Evolutionary conservation across 495 filamentous ascomycete genomes (phyloP).

Genomic region (Entonaema liquescens): DNA sequence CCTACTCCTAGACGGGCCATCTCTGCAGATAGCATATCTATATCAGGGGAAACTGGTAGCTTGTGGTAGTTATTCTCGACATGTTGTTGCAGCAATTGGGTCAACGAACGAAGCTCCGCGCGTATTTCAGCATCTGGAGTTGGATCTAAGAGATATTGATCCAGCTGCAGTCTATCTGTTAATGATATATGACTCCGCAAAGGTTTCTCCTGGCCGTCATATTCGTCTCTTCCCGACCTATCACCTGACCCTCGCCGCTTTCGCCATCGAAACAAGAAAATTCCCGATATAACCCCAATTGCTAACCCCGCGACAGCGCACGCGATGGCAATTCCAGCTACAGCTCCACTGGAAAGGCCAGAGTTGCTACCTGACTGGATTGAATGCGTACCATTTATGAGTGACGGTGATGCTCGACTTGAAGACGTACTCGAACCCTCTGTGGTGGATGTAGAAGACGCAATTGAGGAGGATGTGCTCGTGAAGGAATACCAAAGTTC

Average conservation of each 20-base stretch:
- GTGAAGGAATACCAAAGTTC: conserved; percentile 15
- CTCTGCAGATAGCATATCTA: conserved; percentile 27
- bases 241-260: conserved; percentile 1
- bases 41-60: conserved; percentile 36
- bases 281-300: conserved; percentile 33
- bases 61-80: conserved; percentile 49
- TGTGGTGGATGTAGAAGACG: conserved; percentile 13
- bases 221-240: conserved; percentile 7
- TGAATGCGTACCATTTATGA: conserved; percentile 1
- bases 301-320: conserved; percentile 43
- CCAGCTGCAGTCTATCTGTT: conserved; percentile 32
- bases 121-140: conserved; percentile 43
- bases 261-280: conserved; percentile 29
- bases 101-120: conserved; percentile 42
- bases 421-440: conserved; percentile 8
- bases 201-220: conserved; percentile 31
- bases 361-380: neutral
- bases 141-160: conserved; percentile 46
- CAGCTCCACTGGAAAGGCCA: conserved; percentile 21
- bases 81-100: conserved; percentile 46
- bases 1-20: conserved; percentile 44
- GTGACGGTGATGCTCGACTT: neutral
- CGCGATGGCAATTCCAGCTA: conserved; percentile 44
- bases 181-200: conserved; percentile 5
- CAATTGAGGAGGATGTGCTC: neutral